These are phyloP conservation scores for Globisporangium nunn DNA, from an alignment of 352 stramenopile genomes.

Conservation along the genomic window DNA sequence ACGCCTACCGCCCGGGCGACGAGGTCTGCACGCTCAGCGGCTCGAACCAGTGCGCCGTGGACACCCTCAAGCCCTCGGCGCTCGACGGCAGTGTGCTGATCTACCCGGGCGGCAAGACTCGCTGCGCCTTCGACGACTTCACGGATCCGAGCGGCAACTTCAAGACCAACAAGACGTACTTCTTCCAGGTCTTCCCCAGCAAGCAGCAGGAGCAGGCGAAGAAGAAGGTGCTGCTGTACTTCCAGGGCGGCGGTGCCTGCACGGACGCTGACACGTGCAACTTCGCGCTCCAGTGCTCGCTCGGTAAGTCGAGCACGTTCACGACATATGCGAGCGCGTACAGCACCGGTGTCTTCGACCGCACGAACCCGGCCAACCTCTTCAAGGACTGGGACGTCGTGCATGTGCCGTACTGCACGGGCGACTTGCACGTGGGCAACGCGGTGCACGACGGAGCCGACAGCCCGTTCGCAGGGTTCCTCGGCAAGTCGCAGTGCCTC, in stretches of 20 bases:
- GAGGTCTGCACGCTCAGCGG: constrained; percentile 18
- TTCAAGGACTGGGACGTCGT: constrained; percentile 75
- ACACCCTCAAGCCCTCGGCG: constrained; percentile 18
- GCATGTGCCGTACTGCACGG: constrained; percentile 65
- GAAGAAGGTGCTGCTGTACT: constrained; percentile 51
- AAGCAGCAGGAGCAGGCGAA: constrained; percentile 14
- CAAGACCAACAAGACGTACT: constrained; percentile 22
- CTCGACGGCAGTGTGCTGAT: constrained; percentile 24
- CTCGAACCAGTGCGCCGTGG: constrained; percentile 19
- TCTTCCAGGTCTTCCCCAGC: constrained; percentile 16
- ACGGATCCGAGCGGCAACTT: constrained; percentile 4
- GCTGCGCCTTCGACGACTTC: constrained; percentile 19
- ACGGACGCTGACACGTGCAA: constrained; percentile 46
- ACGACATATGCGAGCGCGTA: constrained; percentile 20
- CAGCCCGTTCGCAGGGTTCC: constrained; percentile 9
- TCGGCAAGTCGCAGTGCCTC: constrained; percentile 20
- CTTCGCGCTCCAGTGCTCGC: constrained; percentile 47
- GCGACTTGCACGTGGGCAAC: constrained; percentile 58
- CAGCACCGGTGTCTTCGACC: constrained; percentile 41
- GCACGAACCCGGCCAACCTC: constrained; percentile 37
- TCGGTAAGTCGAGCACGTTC: constrained; percentile 6
- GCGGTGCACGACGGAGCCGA: constrained; percentile 8
- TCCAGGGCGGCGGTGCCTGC: constrained; percentile 55
- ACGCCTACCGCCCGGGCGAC: constrained; percentile 12
- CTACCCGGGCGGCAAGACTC: constrained; percentile 19